Base-by-base conservation (phyloP, 129 eudicot species). In the Artemisia annua region DNA sequence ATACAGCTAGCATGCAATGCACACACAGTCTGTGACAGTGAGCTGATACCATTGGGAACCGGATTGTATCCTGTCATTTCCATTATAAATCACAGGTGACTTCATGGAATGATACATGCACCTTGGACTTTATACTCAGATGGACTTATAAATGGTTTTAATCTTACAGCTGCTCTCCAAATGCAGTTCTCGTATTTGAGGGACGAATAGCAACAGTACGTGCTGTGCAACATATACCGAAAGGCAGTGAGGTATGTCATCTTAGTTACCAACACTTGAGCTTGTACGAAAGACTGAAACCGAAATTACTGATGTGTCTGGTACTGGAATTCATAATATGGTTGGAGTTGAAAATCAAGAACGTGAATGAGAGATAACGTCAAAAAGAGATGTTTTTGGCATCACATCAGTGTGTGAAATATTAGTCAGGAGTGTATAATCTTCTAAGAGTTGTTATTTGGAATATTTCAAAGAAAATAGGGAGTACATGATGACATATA, bases 1-100 rank as follows among this genome's bases (percentile, higher is more conserved):
- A 3, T 72, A 74, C 99, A 95, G 99, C 88, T 95, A 22, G 88
- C 99, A 28, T 87, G 96, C 86, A 95, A 95, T 74, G 99, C 96
- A 0, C 99, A 95, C 83, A 88, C 89, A 12, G 88, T 95, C 63
- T 90, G 95, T 77, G 97, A 95, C 69, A 70, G 88, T 74, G 99
- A 95, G 87, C 83, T 95, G 73, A 88, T 89, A 81, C 96, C 97
- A 17, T 77, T 86, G 20, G 99, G 97, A 58, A 95, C 99, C 54
- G 99, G 97, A 63, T 77, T 95, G 11, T 95, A 85, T 84, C 91
- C 96, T 54, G 86, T 88, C 50, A 72, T 88, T 74, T 88, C 97
- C 75, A 76, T 95, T 67, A 85, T 95, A 32, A 95, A 95, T 75
- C 99, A 95, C 88, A 95, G 99, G 99, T 95, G 71, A 69, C 49